Conservation (phyloP, 768 basidiomycete genomes). For the Leccinum variicolor region DNA sequence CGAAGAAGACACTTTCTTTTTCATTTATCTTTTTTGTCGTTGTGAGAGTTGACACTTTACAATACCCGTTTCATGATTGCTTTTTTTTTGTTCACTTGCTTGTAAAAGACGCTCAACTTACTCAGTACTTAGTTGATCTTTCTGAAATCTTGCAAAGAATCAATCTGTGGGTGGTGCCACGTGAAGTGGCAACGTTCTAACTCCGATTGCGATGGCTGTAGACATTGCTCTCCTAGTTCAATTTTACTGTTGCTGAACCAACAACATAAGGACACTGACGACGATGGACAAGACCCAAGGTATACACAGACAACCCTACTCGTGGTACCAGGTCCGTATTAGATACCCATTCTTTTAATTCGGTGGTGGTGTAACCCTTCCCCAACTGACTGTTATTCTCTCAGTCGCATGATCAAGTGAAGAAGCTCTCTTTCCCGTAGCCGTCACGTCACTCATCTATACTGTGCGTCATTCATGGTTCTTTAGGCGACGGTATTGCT, state of each 20-base stretch:
- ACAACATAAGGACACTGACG: constrained; percentile 9
- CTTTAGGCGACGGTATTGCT: constrained; percentile 71
- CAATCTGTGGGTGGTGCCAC: constrained; percentile 11
- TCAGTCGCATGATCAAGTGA: constrained; percentile 84
- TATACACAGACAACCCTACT: constrained; percentile 49
- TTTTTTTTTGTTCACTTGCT: constrained; percentile 12
- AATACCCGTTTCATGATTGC: constrained; percentile 25
- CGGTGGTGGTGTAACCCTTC: constrained; percentile 15
- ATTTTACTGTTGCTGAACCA: constrained; percentile 8
- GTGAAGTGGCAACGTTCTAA: constrained; percentile 32
- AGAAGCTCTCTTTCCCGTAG: constrained; percentile 11
- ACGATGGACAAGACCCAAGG: constrained; percentile 27
- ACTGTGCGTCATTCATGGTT: constrained; percentile 13
- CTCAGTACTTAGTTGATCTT: constrained; percentile 17
- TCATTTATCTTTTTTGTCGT: constrained; percentile 5
- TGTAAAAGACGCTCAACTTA: constrained; percentile 29
- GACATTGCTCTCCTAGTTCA: constrained; percentile 4
- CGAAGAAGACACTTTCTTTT: too few relatives aligned
- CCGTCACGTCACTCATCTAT: constrained; percentile 11
- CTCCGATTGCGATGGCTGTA: constrained; percentile 30
- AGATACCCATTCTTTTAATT: neutral
- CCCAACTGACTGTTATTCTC: constrained; percentile 2
- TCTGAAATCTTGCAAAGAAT: neutral
- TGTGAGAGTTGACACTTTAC: constrained; percentile 11
- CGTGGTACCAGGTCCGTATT: constrained; percentile 79